These are phyloP conservation scores for Lecanoromycetidae sp. DNA, from an alignment of 2,329 filamentous ascomycete genomes.

Conservation along the genomic window DNA sequence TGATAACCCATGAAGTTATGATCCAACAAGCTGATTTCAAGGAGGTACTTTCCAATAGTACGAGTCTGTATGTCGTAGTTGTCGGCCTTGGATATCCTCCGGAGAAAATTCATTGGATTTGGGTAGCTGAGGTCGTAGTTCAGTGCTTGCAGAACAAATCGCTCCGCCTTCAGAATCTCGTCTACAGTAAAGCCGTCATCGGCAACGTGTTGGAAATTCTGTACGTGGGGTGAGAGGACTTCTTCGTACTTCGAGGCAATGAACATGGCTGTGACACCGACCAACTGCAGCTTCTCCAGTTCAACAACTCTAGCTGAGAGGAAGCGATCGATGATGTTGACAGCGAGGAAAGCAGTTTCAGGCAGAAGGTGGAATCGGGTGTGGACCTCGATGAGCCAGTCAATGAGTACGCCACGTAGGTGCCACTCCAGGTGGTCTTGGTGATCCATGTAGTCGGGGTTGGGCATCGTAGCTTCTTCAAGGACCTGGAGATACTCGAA, in stretches of 20 bases:
- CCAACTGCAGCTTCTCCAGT: conserved; percentile 87
- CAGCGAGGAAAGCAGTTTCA: conserved; percentile 88
- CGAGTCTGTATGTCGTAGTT: conserved; percentile 98
- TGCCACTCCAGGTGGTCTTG: conserved; percentile 97
- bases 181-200: conserved; percentile 92
- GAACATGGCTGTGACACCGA: conserved; percentile 98
- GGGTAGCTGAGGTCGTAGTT: conserved; percentile 98
- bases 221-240: conserved; percentile 88
- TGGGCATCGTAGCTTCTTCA: conserved; percentile 69
- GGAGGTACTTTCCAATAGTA: conserved; percentile 92
- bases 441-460: conserved; percentile 88
- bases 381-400: conserved; percentile 98
- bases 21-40: conserved; percentile 92
- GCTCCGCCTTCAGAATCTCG: conserved; percentile 94
- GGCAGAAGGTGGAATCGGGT: conserved; percentile 90
- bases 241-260: conserved; percentile 99
- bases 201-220: conserved; percentile 93
- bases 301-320: conserved; percentile 90
- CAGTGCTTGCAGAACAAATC: conserved; percentile 78
- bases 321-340: conserved; percentile 98
- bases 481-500: conserved; percentile 89
- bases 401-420: conserved; percentile 90
- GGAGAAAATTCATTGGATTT: conserved; percentile 99
- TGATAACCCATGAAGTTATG: conserved; percentile 85
- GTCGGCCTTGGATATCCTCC: conserved; percentile 96